Evolutionary conservation across 1,139 yeast genomes (phyloP).

Genomic region (Candida tropicalis): DNA sequence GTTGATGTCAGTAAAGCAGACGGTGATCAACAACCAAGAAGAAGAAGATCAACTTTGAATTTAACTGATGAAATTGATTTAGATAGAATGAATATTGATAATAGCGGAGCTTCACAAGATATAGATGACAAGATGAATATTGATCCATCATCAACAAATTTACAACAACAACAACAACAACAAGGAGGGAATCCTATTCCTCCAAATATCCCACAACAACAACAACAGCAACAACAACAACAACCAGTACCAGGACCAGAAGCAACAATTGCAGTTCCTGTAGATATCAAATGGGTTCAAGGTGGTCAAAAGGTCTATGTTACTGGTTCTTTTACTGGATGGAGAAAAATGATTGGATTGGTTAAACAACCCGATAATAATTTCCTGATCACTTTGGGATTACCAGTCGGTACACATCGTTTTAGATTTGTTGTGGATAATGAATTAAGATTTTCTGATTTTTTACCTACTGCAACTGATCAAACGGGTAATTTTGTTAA

Average conservation of each 20-base stretch:
- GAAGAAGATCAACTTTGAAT: constrained; percentile 46
- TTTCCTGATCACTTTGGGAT: constrained; percentile 44
- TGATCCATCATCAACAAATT: constrained; percentile 18
- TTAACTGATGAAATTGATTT: constrained; percentile 42
- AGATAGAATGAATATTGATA: constrained; percentile 42
- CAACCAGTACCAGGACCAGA: constrained; percentile 21
- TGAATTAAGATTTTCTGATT: constrained; percentile 50
- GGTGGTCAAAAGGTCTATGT: constrained; percentile 84
- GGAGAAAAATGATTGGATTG: constrained; percentile 55
- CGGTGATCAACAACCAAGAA: constrained; percentile 23
- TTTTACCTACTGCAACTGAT: constrained; percentile 52
- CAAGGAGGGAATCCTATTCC: constrained; percentile 20
- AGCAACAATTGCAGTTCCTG: constrained; percentile 57
- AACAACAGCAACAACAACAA: constrained; percentile 15
- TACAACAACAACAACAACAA: constrained; percentile 10
- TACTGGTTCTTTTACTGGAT: constrained; percentile 53
- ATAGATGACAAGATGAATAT: constrained; percentile 24
- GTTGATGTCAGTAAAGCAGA: constrained; percentile 39
- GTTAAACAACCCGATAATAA: constrained; percentile 50
- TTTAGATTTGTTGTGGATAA: constrained; percentile 52
- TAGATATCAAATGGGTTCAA: constrained; percentile 89
- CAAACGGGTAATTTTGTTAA: constrained; percentile 56
- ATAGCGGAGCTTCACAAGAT: constrained; percentile 6
- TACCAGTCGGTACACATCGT: constrained; percentile 52
- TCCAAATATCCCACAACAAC: constrained; percentile 15